phyloP scores from a whole-genome alignment of 441 rosid species.

The Raphanus hybrid region DNA sequence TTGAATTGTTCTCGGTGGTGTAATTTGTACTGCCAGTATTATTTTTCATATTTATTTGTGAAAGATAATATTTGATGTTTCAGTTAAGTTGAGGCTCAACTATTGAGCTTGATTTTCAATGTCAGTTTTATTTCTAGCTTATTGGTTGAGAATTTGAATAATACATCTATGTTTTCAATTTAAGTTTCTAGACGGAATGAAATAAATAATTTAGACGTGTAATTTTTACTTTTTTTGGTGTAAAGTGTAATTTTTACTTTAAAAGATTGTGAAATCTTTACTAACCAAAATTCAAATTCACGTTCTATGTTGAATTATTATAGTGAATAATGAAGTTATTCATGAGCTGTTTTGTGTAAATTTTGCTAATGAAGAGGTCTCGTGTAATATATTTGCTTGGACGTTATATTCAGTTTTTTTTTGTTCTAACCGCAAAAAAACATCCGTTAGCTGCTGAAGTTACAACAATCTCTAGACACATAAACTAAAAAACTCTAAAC shows the following conservation, averaged over 20 bases:
- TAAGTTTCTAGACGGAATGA: neutral
- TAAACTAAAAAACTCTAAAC: too few species aligned
- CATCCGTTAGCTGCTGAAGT: too few species aligned
- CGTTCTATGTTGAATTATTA: too few species aligned
- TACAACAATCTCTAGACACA: too few species aligned
- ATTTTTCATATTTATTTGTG: constrained; percentile 28
- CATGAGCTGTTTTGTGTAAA: too few species aligned
- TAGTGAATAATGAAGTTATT: too few species aligned
- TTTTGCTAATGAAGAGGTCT: too few species aligned
- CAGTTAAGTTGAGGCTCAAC: neutral
- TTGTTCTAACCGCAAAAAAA: too few species aligned
- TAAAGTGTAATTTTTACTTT: too few species aligned
- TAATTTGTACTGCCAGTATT: constrained; percentile 17
- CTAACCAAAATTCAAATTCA: neutral
- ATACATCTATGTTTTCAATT: neutral
- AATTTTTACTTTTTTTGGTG: too few species aligned
- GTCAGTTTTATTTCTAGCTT: neutral
- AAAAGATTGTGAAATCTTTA: neutral
- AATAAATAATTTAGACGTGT: neutral
- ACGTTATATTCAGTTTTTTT: too few species aligned
- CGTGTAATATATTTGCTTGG: too few species aligned
- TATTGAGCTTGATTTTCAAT: neutral
- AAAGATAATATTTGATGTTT: neutral
- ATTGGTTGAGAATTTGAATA: neutral
- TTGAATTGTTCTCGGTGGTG: neutral